Evolutionary conservation across 768 basidiomycete genomes (phyloP), one percentile per base, ranked within the genome.

Genomic region (Lepiota venenata): DNA sequence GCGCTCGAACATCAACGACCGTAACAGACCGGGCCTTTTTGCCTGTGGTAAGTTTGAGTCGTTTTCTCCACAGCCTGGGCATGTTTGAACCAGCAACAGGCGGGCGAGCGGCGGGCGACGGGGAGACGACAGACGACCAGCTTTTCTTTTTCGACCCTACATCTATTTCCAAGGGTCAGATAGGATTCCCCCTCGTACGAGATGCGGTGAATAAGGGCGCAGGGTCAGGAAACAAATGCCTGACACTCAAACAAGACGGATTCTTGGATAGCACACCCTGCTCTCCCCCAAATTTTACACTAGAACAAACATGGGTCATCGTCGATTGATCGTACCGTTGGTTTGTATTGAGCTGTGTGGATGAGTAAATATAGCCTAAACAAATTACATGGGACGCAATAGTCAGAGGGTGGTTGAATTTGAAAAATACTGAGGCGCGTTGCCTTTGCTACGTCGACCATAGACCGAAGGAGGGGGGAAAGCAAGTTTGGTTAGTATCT

Each of bases 31-130:
- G 21, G 59, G 63, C 14, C 57, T 63, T 21, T 63, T 63, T 41
- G 63, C 63, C n/a, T 63, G 63, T 52, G 63, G 61, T 58, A 10
- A 27, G 54, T 57, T 1, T 10, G 7, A 5, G 1, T 9, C 14
- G 12, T 25, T 29, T 9, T 14, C 29, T 16, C 29, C n/a, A 37
- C 32, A 8, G n/a, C 15, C 5, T 21, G 14, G 16, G 36, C 45
- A 18, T 9, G 14, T 43, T 10, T 25, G 14, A n/a, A 21, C 21
- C 15, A 18, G 11, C 12, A 47, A 51, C 42, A 64, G 63, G 66
- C 32, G 65, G 66, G 14, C 61, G 64, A 20, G 66, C 64, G 36
- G 65, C 53, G 1, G 66, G 65, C 18, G 66, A 65, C 40, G 65
- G 65, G 9, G 56, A 58, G 35, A 66, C 64, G 10, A 61, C 55